Base-by-base conservation (phyloP, 2,329 filamentous ascomycete genomes). In the Chaetomium strumarium region DNA sequence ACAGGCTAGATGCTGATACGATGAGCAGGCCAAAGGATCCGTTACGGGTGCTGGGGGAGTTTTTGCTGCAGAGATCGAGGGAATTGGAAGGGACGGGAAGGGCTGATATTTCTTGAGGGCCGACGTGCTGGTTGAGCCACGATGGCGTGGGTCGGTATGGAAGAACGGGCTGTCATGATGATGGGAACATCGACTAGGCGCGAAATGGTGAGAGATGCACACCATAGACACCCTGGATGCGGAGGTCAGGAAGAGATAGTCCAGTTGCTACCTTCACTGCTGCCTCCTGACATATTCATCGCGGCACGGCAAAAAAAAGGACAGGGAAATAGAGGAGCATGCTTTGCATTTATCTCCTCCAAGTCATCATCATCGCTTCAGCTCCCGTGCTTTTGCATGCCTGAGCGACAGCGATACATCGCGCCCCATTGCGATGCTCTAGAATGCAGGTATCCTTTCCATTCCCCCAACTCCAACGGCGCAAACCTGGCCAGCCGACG, bases 1-100 rank as follows among this genome's bases (percentile, higher is more conserved):
- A n/a, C 43, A 43, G 49, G 56, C 38, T 58, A 45, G 6, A 13
- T 44, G 24, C 6, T 12, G 12, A 19, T 31, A 14, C 16, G 34
- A 41, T n/a, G 14, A 4, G 3, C 52, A 81, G 86, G 59, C 86
- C 86, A 2, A 73, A 76, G 33, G 83, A 89, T 60, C 86, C 86
- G 17, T 69, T 90, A 14, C 79, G 82, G 44, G 78, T 82, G 9
- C 69, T 90, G 3, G 86, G 86, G 42, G 85, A 90, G 66, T 90
- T 79, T 64, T 69, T 90, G 5, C 70, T 90, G 48, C 78, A 86
- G 64, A 81, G 78, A 51, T 87, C 84, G 5, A 82, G 74, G 58
- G 85, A 88, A 59, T 56, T 85, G 19, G 85, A 88, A 66, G 63
- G 60, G 85, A 88, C 66, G 63, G 60, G 1, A 53, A 34, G 40